These are phyloP conservation scores for Aspergillus carlsbadensis DNA, from an alignment of 495 filamentous ascomycete species.

Conservation along the genomic window DNA sequence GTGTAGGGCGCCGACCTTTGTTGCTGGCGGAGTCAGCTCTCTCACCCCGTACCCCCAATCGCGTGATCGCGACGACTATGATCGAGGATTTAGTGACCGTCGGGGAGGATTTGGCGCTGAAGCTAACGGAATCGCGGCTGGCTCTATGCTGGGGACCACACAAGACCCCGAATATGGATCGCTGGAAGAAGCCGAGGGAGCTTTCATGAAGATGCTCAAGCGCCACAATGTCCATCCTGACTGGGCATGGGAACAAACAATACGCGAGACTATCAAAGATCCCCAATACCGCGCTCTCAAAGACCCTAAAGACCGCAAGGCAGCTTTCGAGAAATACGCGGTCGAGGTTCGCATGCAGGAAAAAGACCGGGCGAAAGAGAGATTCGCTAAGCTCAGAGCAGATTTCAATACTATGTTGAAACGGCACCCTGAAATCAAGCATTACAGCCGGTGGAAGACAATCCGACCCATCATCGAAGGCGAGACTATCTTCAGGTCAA, in stretches of 20 bases:
- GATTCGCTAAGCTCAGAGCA: slow-evolving; percentile 85
- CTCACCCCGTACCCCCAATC: slow-evolving; percentile 49
- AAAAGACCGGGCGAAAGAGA: slow-evolving; percentile 92
- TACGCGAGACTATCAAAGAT: slow-evolving; percentile 88
- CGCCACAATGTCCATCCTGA: slow-evolving; percentile 82
- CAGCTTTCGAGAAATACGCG: slow-evolving; percentile 94
- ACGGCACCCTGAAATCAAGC: slow-evolving; percentile 95
- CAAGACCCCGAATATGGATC: slow-evolving; percentile 82
- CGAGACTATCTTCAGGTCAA: slow-evolving; percentile 91
- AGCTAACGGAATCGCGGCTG: slow-evolving; percentile 55
- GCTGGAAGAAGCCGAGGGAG: slow-evolving; percentile 87
- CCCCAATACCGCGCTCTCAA: slow-evolving; percentile 91
- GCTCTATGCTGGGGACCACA: slow-evolving; percentile 59
- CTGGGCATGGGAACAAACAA: slow-evolving; percentile 89
- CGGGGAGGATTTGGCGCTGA: slow-evolving; percentile 62
- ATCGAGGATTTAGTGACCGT: slow-evolving; percentile 62
- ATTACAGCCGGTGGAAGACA: slow-evolving; percentile 97
- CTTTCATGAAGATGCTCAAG: slow-evolving; percentile 88
- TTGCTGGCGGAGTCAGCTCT: slow-evolving; percentile 60
- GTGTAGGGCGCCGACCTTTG: slow-evolving; percentile 63
- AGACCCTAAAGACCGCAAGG: slow-evolving; percentile 88
- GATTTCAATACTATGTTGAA: slow-evolving; percentile 96
- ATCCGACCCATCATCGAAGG: slow-evolving; percentile 92
- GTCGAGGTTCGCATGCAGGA: slow-evolving; percentile 88
- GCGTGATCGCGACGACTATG: slow-evolving; percentile 53